Base-by-base conservation (phyloP, 352 stramenopile genomes). In the Phytophthora citricola region DNA sequence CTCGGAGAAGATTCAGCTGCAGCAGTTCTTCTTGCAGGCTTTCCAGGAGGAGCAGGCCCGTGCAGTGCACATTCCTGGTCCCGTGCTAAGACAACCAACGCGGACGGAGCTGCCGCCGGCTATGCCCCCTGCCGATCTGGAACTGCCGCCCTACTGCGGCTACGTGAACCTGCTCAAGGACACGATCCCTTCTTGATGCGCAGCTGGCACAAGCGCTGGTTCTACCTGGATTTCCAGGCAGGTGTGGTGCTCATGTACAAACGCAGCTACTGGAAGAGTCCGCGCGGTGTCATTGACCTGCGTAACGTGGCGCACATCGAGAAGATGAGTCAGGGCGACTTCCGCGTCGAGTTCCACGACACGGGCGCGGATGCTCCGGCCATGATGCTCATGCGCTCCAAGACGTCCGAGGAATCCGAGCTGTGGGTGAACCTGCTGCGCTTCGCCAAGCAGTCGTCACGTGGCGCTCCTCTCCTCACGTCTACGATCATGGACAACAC, bases 141-240 rank as follows among this genome's bases (percentile, higher is more conserved):
- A 85, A 50, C 46, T 94, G 48, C 84, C 85, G 39, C 80, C 86
- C 15, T 94, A 91, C 66, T 91, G 79, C 36, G 84, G 84, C 17
- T 89, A 92, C 58, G 75, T 94, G 40, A 85, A 91, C 57, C 52
- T 92, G 39, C 75, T 93, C 9, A 92, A 92, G 63, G 79, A 92
- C 58, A 81, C 81, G 48, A 89, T 91, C 49, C 84, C 12, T 87
- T 91, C 63, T 58, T 94, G 51, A 81, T 93, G 49, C 79, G 84
- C 26, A 91, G 80, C 66, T 94, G 81, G 78, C 78, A 83, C 66
- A 94, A 94, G 58, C 84, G 86, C 22, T 94, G 84, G 83, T 88
- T 92, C 61, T 91, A 88, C 64, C 58, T 94, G 36, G 86, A 94
- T 57, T 92, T 94, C 67, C 78, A 84, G 49, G 69, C 75, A 6